Conservation (phyloP, 148 eudicot genomes). For the Simmondsia chinensis region DNA sequence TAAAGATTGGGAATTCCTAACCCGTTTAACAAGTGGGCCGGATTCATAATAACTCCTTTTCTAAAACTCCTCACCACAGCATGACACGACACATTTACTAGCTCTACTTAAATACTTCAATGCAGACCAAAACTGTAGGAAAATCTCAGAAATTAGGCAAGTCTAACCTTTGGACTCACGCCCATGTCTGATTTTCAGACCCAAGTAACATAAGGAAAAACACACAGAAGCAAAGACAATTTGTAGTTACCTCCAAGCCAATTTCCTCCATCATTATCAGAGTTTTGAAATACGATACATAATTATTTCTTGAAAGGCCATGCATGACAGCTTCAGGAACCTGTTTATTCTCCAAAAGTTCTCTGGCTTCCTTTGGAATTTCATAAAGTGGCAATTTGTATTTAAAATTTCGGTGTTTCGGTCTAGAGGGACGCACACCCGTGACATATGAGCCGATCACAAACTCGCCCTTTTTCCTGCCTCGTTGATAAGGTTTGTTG, state of each 20-base stretch:
- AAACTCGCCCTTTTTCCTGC: conserved; percentile 28
- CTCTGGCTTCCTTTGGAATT: conserved; percentile 43
- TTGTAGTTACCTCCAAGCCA: conserved; percentile 59
- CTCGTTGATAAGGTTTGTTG: conserved; percentile 45
- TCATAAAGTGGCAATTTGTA: conserved; percentile 33
- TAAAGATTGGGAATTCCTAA: too few species aligned
- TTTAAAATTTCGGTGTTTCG: conserved; percentile 14
- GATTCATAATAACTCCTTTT: too few species aligned
- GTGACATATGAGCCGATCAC: conserved; percentile 24
- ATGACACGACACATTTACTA: too few species aligned
- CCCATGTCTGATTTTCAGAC: too few species aligned
- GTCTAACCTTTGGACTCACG: too few species aligned
- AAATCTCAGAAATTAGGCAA: too few species aligned
- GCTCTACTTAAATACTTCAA: too few species aligned
- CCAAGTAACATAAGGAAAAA: neutral
- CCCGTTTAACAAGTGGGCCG: too few species aligned
- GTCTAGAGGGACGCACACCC: conserved; percentile 57
- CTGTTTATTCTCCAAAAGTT: conserved; percentile 26
- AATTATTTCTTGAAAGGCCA: conserved; percentile 43
- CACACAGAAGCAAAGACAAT: neutral
- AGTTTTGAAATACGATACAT: conserved; percentile 45
- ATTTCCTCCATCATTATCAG: conserved; percentile 77
- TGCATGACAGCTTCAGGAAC: conserved; percentile 39
- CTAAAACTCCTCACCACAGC: too few species aligned
- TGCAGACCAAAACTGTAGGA: too few species aligned